Evolutionary conservation across 176 grass and related monocot genomes (phyloP).

Genomic region (Aegilops umbellulata): DNA sequence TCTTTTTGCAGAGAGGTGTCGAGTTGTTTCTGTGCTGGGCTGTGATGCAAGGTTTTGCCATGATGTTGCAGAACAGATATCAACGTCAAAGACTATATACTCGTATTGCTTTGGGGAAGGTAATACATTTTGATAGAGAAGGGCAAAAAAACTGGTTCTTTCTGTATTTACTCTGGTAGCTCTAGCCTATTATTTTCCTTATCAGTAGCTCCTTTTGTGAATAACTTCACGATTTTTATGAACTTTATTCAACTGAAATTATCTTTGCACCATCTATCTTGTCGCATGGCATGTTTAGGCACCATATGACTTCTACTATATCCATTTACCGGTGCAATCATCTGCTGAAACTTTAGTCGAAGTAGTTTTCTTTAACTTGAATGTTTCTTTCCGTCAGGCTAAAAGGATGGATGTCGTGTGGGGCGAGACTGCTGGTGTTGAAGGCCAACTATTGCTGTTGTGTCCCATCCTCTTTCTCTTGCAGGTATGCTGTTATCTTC

Average conservation of each 20-base stretch:
- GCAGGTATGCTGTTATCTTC: constrained; percentile 58
- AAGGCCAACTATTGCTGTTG: constrained; percentile 90
- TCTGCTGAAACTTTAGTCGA: neutral
- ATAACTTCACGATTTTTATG: neutral
- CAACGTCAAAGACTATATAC: constrained; percentile 98
- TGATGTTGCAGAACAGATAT: constrained; percentile 99
- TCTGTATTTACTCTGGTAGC: neutral
- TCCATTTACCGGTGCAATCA: neutral
- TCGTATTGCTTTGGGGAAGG: constrained; percentile 97
- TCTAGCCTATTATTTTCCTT: neutral
- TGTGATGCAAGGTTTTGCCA: constrained; percentile 95
- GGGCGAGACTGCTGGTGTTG: constrained; percentile 98
- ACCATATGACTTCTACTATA: constrained; percentile 14
- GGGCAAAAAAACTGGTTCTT: neutral
- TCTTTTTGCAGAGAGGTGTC: constrained; percentile 71
- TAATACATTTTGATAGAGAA: constrained; percentile 36
- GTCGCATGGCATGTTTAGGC: constrained; percentile 5
- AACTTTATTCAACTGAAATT: constrained; percentile 14
- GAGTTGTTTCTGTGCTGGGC: constrained; percentile 95
- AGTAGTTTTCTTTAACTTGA: neutral
- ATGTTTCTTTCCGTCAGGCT: constrained; percentile 50
- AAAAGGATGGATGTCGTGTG: constrained; percentile 99
- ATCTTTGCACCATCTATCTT: neutral
- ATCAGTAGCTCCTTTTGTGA: neutral
- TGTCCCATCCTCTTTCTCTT: constrained; percentile 87